Evolutionary conservation across 1,284 basidiomycete species (phyloP), one percentile per base, ranked within the genome.

Genomic region (Ganoderma boninense): DNA sequence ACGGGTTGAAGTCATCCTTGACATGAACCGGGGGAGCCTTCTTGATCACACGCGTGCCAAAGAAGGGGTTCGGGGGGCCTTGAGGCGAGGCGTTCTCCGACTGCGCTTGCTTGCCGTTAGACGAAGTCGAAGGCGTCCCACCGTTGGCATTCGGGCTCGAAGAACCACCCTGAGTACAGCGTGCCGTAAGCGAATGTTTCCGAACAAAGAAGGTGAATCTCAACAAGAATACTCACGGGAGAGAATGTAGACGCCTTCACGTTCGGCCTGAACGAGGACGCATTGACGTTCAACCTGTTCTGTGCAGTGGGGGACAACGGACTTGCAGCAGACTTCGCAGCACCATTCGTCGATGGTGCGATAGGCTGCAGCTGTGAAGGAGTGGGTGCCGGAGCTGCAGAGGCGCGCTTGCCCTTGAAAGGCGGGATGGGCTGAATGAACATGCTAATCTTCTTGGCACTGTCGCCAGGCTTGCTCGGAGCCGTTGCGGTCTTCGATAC

Each of bases 1-100:
- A 97, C 35, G 96, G 95, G 82, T 97, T 97, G 80, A 98, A 98
- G 77, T 98, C 97, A 76, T 97, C 95, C 82, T 96, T 94, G 77
- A 96, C 87, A 78, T 95, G 93, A 57, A 96, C 90, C 26, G 88
- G 84, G 7, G 84, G 81, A 57, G 84, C 85, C 82, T 93, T 93
- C 86, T 95, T 95, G 80, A 92, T 89, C 32, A 86, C 81, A 49
- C 92, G 91, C 54, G 89, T 86, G 64, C 95, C 94, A 80, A 97
- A 98, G 91, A 98, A 98, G 14, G 93, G 92, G 79, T 97, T 96
- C 20, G 89, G 86, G 2, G 87, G 72, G 78, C 73, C 56, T 76
- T 80, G 76, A 14, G 80, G 76, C 7, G 79, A 74, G n/a, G 70
- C 62, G 46, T 71, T 74, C 76, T 92, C 89, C 32, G 80, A 81